Base-by-base conservation (phyloP, 228 moss, liverwort and hornwort genomes). In the Sphagnum magellanicum region DNA sequence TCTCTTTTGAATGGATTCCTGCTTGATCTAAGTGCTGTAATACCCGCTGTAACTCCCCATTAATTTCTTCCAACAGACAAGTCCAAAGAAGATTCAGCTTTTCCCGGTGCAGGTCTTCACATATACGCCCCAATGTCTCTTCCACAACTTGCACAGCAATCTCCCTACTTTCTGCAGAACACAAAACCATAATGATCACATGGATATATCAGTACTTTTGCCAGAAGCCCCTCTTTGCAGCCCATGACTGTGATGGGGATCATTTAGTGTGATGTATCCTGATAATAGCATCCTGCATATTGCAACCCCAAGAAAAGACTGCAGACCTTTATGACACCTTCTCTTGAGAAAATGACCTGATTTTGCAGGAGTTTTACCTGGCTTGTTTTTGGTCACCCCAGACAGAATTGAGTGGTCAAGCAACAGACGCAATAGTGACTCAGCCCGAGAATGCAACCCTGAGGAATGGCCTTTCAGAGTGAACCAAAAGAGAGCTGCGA, bases 401-500 rank as follows among this genome's bases (percentile, higher is more conserved):
- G 84, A 83, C 52, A 92, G 83, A 70, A 81, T 80, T 67, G 92
- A 91, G 58, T 78, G 86, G 77, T 98, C 94, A 53, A 98, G 77
- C 74, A 94, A 82, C 49, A 91, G 77, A 64, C 85, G 83, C 65
- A 98, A 77, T 46, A 94, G 79, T 52, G 88, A 77, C 76, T 90
- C 87, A 49, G 98, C 90, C 53, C 93, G 91, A 86, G 94, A 98
- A 70, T 94, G 94, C 52, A 98, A 73, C 71, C 92, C 90, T 63
- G 75, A 89, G 53, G 92, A 83, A 82, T 93, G 90, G 50, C 98
- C 98, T 68, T 83, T 92, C 32, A 98, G 79, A 9, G 87, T 89
- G 73, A 88, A 90, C 69, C 84, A 89, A 66, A 98, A 73, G 59
- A 98, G 79, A 49, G 85, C 85, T 79, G 85, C 88, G 73, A 90